Percentiles rank a stretch among this genome's conserved stretches.
These are phyloP conservation scores for Naganishia liquefaciens DNA, from an alignment of 1,284 basidiomycete genomes.

Conservation along the genomic window DNA sequence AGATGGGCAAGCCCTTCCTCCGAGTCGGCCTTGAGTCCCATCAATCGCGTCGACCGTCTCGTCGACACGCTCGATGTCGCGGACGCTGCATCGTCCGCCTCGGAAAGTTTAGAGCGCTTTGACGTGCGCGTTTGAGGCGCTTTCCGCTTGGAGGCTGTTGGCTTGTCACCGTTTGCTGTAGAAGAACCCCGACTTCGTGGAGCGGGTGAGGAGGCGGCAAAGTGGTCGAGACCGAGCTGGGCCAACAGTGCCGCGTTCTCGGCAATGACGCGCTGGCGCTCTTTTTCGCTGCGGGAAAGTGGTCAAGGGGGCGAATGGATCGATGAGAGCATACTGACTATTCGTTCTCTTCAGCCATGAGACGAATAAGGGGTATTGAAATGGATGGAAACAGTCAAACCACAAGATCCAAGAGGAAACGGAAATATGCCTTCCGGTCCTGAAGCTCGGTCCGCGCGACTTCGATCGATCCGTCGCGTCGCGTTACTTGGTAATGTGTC, in stretches of 20 bases:
- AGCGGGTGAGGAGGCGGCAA: slow-evolving; percentile 34
- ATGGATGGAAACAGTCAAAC: background rate
- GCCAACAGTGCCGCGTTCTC: slow-evolving; percentile 53
- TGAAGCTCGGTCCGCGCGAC: too few relatives aligned
- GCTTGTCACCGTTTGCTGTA: background rate
- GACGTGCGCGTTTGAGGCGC: background rate
- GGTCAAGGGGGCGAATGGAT: background rate
- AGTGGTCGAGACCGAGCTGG: slow-evolving; percentile 50
- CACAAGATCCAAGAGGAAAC: background rate
- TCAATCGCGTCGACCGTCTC: slow-evolving; percentile 6
- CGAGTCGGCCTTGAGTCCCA: slow-evolving; percentile 14
- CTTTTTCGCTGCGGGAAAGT: slow-evolving; percentile 45
- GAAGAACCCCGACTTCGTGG: slow-evolving; percentile 5
- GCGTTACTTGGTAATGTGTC: background rate
- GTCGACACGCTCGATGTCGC: background rate
- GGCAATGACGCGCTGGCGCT: slow-evolving; percentile 53
- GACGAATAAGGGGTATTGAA: background rate
- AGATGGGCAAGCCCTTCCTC: slow-evolving; percentile 12
- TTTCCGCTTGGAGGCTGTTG: slow-evolving; percentile 5
- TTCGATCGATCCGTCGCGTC: background rate
- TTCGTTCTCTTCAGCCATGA: slow-evolving; percentile 28
- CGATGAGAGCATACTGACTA: slow-evolving; percentile 21
- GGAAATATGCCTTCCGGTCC: too few relatives aligned
- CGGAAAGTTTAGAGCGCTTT: slow-evolving; percentile 13
- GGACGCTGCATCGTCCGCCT: background rate